Evolutionary conservation across 257 asterid species (phyloP), one percentile per base, ranked within the genome.

Genomic region (Rauvolfia tetraphylla): DNA sequence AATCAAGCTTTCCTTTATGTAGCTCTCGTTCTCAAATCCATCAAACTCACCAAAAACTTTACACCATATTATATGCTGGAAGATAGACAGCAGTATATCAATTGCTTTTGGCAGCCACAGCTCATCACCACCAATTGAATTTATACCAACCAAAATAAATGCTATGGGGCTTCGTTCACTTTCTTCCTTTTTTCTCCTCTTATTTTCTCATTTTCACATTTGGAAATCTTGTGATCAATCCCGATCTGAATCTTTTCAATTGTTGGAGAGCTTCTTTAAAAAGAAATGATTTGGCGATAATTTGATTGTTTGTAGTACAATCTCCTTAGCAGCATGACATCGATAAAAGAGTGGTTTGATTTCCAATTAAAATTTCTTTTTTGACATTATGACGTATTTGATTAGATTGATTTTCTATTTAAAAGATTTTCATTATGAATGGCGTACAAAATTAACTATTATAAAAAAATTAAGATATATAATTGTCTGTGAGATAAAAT

Each of bases 141-240:
- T 36, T 38, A 13, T 22, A 66, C 71, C 71, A 34, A 66, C 71
- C 71, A 18, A 20, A 66, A 66, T 66, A 66, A 66, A 66, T 66
- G 71, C 71, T 10, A 66, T 36, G 36, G 39, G 4, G 27, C 70
- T 63, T 63, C 70, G 34, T 63, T 63, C 34, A 63, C n/a, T 36
- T 20, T 36, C 71, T 29, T 65, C 46, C 6, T 53, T 7, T 65
- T 20, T 34, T 7, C 1, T 14, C 41, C 1, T 23, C 15, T n/a
- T 22, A n/a, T 9, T 57, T 57, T n/a, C n/a, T 22, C 62, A 5
- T 29, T 4, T 62, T 62, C 69, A 31, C 34, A 17, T 15, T 14
- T 14, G 23, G 39, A 61, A 27, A 27, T 8, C 4, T 29, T 27
- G 25, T 7, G 17, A 7, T 27, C 17, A n/a, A 10, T 10, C 23